Evolutionary conservation across 768 basidiomycete species (phyloP).

Genomic region (Mycena floridula): DNA sequence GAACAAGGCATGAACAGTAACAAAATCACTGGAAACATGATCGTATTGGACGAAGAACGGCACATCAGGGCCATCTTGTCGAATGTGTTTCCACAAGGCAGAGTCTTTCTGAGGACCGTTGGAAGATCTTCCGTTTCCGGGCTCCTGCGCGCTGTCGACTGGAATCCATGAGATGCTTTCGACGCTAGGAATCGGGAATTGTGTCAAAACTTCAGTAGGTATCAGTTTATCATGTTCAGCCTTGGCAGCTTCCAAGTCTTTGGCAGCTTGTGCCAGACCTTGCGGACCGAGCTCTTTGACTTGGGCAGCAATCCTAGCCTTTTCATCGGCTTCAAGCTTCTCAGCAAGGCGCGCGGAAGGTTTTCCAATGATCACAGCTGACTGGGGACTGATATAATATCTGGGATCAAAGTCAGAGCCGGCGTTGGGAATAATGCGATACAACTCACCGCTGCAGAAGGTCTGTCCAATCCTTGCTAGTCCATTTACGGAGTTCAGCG

Average conservation of each 20-base stretch:
- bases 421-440: conserved; percentile 2
- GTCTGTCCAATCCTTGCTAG: conserved; percentile 66
- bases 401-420: conserved; percentile 31
- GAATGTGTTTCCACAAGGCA: conserved; percentile 56
- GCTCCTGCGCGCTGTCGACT: conserved; percentile 56
- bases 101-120: conserved; percentile 22
- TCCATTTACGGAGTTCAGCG: conserved; percentile 62
- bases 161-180: conserved; percentile 89
- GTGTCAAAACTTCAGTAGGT: conserved; percentile 71
- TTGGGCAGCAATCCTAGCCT: conserved; percentile 66
- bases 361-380: conserved; percentile 76
- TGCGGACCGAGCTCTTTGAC: conserved; percentile 67
- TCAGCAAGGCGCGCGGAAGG: conserved; percentile 83
- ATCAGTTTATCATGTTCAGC: conserved; percentile 80
- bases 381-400: conserved; percentile 70
- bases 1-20: conserved; percentile 73
- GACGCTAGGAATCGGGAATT: conserved; percentile 65
- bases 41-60: conserved; percentile 94
- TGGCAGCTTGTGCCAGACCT: conserved; percentile 67
- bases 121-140: conserved; percentile 40
- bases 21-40: conserved; percentile 94
- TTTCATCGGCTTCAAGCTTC: conserved; percentile 76
- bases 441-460: conserved; percentile 63
- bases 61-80: conserved; percentile 57
- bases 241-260: conserved; percentile 76